phyloP scores from a whole-genome alignment of 768 basidiomycete genomes.

The Amanita rubescens region DNA sequence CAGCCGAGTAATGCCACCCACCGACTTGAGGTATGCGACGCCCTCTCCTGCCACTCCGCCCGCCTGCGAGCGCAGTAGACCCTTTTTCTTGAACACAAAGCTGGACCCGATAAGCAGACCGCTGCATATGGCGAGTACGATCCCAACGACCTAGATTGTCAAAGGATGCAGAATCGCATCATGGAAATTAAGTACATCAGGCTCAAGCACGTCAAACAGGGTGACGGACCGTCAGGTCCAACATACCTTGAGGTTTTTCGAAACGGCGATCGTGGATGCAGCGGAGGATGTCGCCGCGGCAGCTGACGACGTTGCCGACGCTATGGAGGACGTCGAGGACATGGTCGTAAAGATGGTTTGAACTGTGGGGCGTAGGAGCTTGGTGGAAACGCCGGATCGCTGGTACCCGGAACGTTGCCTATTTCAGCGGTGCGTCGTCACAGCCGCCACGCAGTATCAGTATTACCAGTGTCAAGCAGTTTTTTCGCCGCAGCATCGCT shows the following conservation, averaged over 20 bases:
- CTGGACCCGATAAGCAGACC: conserved; percentile 87
- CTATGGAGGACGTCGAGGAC: conserved; percentile 22
- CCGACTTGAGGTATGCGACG: conserved; percentile 91
- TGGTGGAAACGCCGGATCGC: background rate
- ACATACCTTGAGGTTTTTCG: conserved; percentile 47
- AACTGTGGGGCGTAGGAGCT: too few relatives aligned
- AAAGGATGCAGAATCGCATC: background rate
- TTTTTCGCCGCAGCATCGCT: too few relatives aligned
- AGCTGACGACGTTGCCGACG: conserved; percentile 24
- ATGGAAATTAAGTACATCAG: background rate
- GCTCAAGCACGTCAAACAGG: too few relatives aligned
- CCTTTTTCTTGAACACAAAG: conserved; percentile 99
- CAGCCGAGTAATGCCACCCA: conserved; percentile 29
- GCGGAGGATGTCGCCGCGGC: conserved; percentile 34
- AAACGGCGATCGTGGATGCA: conserved; percentile 26
- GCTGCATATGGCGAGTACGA: conserved; percentile 67
- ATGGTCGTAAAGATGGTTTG: conserved; percentile 16
- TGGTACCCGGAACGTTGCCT: background rate
- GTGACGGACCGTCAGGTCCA: too few relatives aligned
- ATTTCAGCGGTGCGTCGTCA: background rate
- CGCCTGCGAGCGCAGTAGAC: conserved; percentile 71
- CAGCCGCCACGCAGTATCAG: too few relatives aligned
- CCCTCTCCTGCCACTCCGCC: conserved; percentile 78
- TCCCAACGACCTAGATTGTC: conserved; percentile 56
- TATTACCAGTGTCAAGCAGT: too few relatives aligned